These are phyloP conservation scores for Globisporangium echinulatum DNA, from an alignment of 352 stramenopile genomes.

Conservation along the genomic window DNA sequence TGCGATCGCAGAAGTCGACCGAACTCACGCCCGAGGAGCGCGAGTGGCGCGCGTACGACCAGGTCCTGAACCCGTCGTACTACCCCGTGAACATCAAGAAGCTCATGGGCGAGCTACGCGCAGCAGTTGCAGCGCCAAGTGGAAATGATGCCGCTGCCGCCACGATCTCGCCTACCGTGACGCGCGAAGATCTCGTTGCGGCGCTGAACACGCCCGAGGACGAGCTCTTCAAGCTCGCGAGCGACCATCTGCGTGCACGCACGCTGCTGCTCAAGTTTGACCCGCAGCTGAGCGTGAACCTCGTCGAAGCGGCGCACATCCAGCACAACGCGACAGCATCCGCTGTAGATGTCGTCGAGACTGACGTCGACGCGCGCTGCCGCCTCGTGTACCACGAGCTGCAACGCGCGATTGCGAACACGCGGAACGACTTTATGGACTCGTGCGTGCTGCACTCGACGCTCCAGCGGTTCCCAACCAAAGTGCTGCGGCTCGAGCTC, in stretches of 20 bases:
- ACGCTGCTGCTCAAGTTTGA: constrained; percentile 68
- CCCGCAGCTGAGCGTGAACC: constrained; percentile 38
- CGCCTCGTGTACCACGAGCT: constrained; percentile 87
- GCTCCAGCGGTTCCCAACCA: constrained; percentile 87
- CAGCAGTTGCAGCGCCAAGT: background rate
- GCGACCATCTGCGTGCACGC: constrained; percentile 44
- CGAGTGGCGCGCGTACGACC: constrained; percentile 66
- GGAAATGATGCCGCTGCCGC: constrained; percentile 13
- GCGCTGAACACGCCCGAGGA: constrained; percentile 65
- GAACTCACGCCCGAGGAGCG: constrained; percentile 59
- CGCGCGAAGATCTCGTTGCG: constrained; percentile 47
- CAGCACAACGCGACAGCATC: constrained; percentile 24
- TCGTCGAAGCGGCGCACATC: constrained; percentile 34
- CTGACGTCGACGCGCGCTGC: constrained; percentile 84
- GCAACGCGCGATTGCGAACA: constrained; percentile 81
- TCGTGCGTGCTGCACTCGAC: constrained; percentile 85
- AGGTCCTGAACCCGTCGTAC: constrained; percentile 65
- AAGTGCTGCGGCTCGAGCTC: constrained; percentile 84
- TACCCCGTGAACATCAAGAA: constrained; percentile 50
- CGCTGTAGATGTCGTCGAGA: constrained; percentile 36
- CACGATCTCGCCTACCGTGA: constrained; percentile 31
- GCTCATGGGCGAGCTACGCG: constrained; percentile 17
- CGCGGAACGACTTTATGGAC: constrained; percentile 86
- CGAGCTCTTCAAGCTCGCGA: constrained; percentile 63
- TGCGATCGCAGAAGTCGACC: constrained; percentile 38